These are phyloP conservation scores for Podospora pseudopauciseta DNA, from an alignment of 495 filamentous ascomycete genomes.

Conservation along the genomic window DNA sequence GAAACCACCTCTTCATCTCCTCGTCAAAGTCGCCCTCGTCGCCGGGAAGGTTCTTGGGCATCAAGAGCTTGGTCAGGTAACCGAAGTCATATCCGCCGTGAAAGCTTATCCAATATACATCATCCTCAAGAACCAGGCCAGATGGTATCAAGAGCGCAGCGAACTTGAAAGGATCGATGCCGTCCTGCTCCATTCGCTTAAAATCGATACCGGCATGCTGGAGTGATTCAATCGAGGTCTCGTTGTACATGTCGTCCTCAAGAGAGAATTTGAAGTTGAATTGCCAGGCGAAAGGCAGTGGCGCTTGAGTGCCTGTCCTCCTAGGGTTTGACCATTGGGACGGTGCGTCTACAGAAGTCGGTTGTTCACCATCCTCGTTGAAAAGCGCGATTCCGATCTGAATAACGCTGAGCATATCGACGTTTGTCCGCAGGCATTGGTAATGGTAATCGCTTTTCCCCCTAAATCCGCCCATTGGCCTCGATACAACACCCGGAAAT, in stretches of 20 bases:
- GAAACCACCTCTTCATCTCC: constrained; percentile 85
- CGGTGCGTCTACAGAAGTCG: constrained; percentile 57
- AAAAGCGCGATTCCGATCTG: constrained; percentile 94
- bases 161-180: constrained; percentile 89
- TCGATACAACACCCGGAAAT: constrained; percentile 91
- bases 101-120: constrained; percentile 94
- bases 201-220: constrained; percentile 88
- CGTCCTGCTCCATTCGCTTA: constrained; percentile 69
- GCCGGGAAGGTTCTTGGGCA: constrained; percentile 71
- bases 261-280: constrained; percentile 98
- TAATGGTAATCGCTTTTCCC: constrained; percentile 98
- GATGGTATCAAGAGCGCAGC: constrained; percentile 86
- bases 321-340: constrained; percentile 54
- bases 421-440: constrained; percentile 94
- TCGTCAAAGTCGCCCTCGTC: constrained; percentile 84
- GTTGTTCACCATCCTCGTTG: constrained; percentile 78
- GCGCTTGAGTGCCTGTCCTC: constrained; percentile 49
- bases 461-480: constrained; percentile 88
- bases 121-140: constrained; percentile 80
- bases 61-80: constrained; percentile 90
- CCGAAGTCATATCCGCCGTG: constrained; percentile 99
- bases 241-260: constrained; percentile 92
- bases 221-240: constrained; percentile 85
- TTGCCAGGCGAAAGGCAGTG: constrained; percentile 88
- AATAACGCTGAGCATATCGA: constrained; percentile 94